Conservation (phyloP, 164 flowering plant species). For the Stephania yunnanensis region DNA sequence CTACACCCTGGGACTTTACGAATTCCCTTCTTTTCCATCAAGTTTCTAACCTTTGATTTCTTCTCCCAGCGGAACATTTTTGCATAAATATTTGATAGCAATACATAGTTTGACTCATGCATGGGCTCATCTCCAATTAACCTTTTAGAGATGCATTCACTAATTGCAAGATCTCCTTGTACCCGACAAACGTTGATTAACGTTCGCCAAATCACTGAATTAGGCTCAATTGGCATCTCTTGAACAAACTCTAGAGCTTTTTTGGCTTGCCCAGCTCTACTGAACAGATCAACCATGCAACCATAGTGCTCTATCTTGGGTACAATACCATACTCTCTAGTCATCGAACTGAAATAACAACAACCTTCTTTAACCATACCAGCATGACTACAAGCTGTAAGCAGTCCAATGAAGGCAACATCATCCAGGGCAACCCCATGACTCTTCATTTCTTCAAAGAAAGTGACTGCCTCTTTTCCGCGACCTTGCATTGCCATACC, state of each 20-base stretch:
- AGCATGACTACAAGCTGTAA: slow-evolving; percentile 15
- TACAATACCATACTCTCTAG: slow-evolving; percentile 3
- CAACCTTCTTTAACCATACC: slow-evolving; percentile 15
- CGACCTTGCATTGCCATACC: slow-evolving; percentile 16
- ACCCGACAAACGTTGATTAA: slow-evolving; percentile 9
- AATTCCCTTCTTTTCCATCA: slow-evolving; percentile 14
- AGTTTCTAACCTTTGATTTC: slow-evolving; percentile 9
- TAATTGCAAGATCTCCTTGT: slow-evolving; percentile 11
- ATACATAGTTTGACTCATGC: slow-evolving; percentile 13
- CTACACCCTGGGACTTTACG: slow-evolving; percentile 11
- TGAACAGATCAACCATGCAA: slow-evolving; percentile 12
- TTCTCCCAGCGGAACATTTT: slow-evolving; percentile 14
- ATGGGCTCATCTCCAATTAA: slow-evolving; percentile 11
- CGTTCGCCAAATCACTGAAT: slow-evolving; percentile 14
- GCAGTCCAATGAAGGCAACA: slow-evolving; percentile 12
- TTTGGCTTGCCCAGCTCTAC: slow-evolving; percentile 2
- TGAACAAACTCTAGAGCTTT: slow-evolving; percentile 12
- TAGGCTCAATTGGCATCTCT: slow-evolving; percentile 14
- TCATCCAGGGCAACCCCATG: slow-evolving; percentile 7
- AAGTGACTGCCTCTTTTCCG: slow-evolving; percentile 2
- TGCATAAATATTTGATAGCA: slow-evolving; percentile 14
- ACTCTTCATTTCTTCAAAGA: slow-evolving; percentile 15
- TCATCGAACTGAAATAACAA: slow-evolving; percentile 9
- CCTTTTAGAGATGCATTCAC: slow-evolving; percentile 10
- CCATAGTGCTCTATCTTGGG: slow-evolving; percentile 17